phyloP scores from a whole-genome alignment of 164 flowering plant genomes.

The Stephania cephalantha region DNA sequence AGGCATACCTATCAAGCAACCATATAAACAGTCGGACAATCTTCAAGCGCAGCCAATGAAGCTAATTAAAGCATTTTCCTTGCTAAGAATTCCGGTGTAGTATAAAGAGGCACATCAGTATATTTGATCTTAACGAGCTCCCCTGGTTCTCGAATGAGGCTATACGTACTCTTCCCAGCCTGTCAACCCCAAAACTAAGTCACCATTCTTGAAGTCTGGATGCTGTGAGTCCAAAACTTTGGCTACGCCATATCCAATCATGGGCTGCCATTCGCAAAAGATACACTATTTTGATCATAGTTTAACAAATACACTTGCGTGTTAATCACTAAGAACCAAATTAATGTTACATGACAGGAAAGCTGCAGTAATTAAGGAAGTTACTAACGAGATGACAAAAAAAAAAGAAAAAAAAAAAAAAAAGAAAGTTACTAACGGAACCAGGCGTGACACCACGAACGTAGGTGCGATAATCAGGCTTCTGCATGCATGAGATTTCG shows the following conservation, averaged over 20 bases:
- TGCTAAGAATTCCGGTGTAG: not conserved
- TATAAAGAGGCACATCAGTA: not conserved
- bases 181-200: slow-evolving; percentile 40
- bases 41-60: slow-evolving; percentile 9
- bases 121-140: no score
- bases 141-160: no score
- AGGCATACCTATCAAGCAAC: no score
- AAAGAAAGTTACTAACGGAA: not conserved
- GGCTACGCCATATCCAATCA: slow-evolving; percentile 27
- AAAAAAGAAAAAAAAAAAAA: no score
- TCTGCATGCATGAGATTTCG: slow-evolving; percentile 40
- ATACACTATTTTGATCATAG: not conserved
- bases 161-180: no score
- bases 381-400: no score
- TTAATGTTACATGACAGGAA: not conserved
- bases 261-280: slow-evolving; percentile 6
- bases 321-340: not conserved
- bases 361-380: no score
- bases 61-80: not conserved
- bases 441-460: slow-evolving; percentile 20
- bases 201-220: slow-evolving; percentile 39
- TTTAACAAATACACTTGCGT: not conserved
- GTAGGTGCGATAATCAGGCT: slow-evolving; percentile 9
- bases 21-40: not conserved
- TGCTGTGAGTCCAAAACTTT: slow-evolving; percentile 38